phyloP scores from a whole-genome alignment of 78 protist species.

The Chrysochromulina parva region DNA sequence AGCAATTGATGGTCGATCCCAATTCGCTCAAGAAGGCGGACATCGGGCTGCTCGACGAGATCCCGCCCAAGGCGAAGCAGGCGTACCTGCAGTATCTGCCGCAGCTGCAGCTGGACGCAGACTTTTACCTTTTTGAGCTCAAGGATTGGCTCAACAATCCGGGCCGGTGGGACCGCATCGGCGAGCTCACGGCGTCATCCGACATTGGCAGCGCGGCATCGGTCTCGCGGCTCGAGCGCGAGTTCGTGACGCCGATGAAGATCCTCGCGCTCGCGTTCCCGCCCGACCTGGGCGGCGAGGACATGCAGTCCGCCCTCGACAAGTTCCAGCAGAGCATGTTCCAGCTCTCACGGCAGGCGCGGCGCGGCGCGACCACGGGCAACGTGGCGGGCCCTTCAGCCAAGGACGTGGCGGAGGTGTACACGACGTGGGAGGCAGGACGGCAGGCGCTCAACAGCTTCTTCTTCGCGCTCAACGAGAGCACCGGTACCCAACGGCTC shows the following conservation, averaged over 20 bases:
- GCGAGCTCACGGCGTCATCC: not conserved
- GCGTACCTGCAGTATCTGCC: not conserved
- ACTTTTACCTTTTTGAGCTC: not conserved
- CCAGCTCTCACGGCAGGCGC: not conserved
- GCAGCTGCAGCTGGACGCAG: not conserved
- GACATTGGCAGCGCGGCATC: slow-evolving; percentile 11
- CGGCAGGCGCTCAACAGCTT: not conserved
- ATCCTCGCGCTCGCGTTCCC: slow-evolving; percentile 13
- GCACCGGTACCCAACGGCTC: not conserved
- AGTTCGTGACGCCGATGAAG: not conserved
- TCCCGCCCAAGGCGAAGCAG: slow-evolving; percentile 1
- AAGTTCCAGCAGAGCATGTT: not conserved
- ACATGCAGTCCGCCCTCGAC: slow-evolving; percentile 1
- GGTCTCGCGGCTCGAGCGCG: not conserved
- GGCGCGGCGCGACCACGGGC: not conserved
- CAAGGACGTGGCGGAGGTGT: not conserved
- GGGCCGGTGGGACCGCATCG: not conserved
- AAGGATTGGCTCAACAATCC: not conserved
- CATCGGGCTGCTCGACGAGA: not conserved
- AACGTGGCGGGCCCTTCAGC: not conserved
- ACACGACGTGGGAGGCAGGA: not conserved
- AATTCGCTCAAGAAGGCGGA: no score
- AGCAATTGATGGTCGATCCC: no score
- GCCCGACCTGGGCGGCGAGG: slow-evolving; percentile 16
- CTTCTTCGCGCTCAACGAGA: not conserved